Evolutionary conservation across 768 basidiomycete genomes (phyloP).

Genomic region (Tremella mesenterica): DNA sequence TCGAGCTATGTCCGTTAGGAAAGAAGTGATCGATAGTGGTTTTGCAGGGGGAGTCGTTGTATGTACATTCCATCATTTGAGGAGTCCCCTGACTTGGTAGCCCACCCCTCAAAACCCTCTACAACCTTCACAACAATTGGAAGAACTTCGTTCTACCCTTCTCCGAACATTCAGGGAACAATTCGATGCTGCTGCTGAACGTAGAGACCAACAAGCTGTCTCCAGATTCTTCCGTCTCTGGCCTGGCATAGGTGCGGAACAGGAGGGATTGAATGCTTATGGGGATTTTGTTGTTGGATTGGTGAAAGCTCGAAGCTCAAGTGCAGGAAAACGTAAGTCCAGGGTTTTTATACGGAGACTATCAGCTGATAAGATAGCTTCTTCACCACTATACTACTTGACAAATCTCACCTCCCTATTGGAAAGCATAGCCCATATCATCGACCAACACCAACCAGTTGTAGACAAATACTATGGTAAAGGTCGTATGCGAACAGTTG

Average conservation of each 20-base stretch:
- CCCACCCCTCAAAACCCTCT: constrained; percentile 81
- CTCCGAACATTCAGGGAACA: constrained; percentile 67
- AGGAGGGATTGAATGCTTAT: constrained; percentile 83
- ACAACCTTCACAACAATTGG: constrained; percentile 74
- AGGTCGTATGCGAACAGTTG: constrained; percentile 75
- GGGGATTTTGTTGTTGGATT: constrained; percentile 86
- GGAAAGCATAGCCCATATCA: constrained; percentile 88
- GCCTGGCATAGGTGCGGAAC: constrained; percentile 87
- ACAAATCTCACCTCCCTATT: constrained; percentile 82
- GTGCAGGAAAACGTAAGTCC: constrained; percentile 68
- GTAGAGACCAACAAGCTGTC: constrained; percentile 73
- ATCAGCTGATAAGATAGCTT: constrained; percentile 52
- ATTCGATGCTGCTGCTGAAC: constrained; percentile 71
- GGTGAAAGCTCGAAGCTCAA: constrained; percentile 66
- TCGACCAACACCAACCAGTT: constrained; percentile 94
- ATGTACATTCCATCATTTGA: constrained; percentile 30
- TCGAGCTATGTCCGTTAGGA: constrained; percentile 75
- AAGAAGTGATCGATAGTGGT: constrained; percentile 65
- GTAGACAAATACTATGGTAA: constrained; percentile 96
- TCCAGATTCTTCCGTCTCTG: constrained; percentile 96
- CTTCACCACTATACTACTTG: constrained; percentile 85
- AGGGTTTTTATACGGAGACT: constrained; percentile 8
- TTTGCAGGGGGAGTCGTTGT: constrained; percentile 87
- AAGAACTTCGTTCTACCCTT: constrained; percentile 63
- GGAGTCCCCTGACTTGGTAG: constrained; percentile 47